phyloP scores from a whole-genome alignment of 2,329 filamentous ascomycete species.

The Alternaria infectoria region DNA sequence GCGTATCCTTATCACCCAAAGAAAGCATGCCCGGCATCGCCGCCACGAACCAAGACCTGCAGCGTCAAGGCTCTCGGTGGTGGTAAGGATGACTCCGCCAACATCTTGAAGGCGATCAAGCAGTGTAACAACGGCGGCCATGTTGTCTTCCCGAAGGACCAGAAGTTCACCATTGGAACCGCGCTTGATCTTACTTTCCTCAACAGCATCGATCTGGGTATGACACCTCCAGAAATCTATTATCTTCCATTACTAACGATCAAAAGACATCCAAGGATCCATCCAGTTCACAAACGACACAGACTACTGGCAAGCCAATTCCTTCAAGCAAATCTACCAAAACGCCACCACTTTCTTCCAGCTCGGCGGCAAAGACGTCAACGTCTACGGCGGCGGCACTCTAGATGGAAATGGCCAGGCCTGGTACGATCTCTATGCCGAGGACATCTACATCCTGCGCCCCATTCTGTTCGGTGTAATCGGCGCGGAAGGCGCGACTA shows the following conservation, averaged over 20 bases:
- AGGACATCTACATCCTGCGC: conserved; percentile 63
- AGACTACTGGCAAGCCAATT: conserved; percentile 70
- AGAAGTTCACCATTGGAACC: conserved; percentile 67
- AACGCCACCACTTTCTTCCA: conserved; percentile 72
- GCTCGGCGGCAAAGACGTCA: conserved; percentile 69
- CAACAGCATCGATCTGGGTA: conserved; percentile 66
- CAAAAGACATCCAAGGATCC: conserved; percentile 62
- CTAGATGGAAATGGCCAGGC: conserved; percentile 69
- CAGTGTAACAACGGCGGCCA: conserved; percentile 69
- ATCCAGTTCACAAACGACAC: conserved; percentile 71
- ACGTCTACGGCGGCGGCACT: conserved; percentile 70
- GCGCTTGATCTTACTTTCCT: conserved; percentile 71
- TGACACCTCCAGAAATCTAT: not conserved
- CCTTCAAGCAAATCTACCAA: conserved; percentile 70
- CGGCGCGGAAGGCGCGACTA: conserved; percentile 63
- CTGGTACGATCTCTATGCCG: conserved; percentile 69
- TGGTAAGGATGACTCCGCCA: conserved; percentile 57
- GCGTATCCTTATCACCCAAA: conserved; percentile 46
- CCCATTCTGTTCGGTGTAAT: conserved; percentile 65
- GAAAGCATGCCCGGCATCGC: conserved; percentile 43
- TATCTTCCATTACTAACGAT: not conserved
- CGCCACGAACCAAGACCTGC: conserved; percentile 47
- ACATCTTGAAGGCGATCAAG: conserved; percentile 62
- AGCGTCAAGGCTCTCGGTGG: conserved; percentile 47
- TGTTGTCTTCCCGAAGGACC: conserved; percentile 63